phyloP scores from a whole-genome alignment of 1,284 basidiomycete species.

The Heterobasidion parviporum region DNA sequence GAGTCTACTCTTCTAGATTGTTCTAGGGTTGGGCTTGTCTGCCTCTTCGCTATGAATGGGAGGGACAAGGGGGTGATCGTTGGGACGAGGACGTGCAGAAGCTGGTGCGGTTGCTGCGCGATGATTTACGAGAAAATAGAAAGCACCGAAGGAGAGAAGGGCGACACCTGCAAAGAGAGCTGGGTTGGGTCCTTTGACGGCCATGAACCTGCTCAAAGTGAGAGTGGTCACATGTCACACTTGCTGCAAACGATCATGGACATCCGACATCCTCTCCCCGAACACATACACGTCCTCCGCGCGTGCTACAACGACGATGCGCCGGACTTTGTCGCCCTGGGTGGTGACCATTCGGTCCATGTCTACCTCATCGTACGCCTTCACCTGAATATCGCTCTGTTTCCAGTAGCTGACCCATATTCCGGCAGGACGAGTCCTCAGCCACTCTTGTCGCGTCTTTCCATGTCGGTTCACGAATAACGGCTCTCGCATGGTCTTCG shows the following conservation, averaged over 20 bases:
- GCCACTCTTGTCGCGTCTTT: conserved; percentile 55
- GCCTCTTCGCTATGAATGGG: conserved; percentile 37
- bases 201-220: neutral
- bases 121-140: conserved; percentile 44
- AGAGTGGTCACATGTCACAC: neutral
- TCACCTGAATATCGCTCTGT: conserved; percentile 6
- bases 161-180: conserved; percentile 49
- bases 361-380: conserved; percentile 51
- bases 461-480: conserved; percentile 61
- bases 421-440: conserved; percentile 20
- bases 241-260: conserved; percentile 35
- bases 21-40: conserved; percentile 8
- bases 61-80: conserved; percentile 59
- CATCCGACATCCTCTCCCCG: conserved; percentile 45
- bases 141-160: conserved; percentile 46
- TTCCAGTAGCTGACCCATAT: conserved; percentile 1
- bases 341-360: conserved; percentile 62
- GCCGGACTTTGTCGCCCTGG: conserved; percentile 60
- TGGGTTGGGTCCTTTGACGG: conserved; percentile 48
- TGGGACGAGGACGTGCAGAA: conserved; percentile 51
- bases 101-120: conserved; percentile 53
- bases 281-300: conserved; percentile 51
- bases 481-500: conserved; percentile 73
- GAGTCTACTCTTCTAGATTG: conserved; percentile 23
- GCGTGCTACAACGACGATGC: conserved; percentile 58